These are phyloP conservation scores for Botrytis aclada DNA, from an alignment of 2,329 filamentous ascomycete genomes.

Conservation along the genomic window DNA sequence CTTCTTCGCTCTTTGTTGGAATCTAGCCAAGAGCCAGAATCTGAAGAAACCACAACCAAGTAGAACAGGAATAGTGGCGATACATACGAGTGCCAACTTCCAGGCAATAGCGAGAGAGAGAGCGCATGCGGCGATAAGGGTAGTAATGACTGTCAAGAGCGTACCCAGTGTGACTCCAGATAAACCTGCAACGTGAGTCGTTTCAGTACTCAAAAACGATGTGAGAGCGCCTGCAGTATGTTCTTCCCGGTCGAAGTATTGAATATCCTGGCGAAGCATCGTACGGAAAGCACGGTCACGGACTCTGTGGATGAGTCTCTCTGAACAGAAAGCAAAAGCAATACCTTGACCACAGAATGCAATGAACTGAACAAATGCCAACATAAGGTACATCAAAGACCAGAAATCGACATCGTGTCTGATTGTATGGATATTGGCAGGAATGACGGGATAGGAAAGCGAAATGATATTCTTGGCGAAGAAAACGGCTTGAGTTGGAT, in stretches of 20 bases:
- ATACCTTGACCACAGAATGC: constrained; percentile 67
- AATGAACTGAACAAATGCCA: constrained; percentile 71
- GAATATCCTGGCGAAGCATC: constrained; percentile 88
- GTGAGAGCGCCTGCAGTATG: constrained; percentile 88
- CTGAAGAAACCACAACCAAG: constrained; percentile 81
- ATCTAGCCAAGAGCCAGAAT: constrained; percentile 79
- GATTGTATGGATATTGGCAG: constrained; percentile 45
- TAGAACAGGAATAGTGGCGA: constrained; percentile 72
- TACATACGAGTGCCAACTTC: constrained; percentile 84
- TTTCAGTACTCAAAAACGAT: constrained; percentile 83
- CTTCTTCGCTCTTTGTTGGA: constrained; percentile 73
- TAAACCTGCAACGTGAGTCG: constrained; percentile 82
- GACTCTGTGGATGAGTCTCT: constrained; percentile 78
- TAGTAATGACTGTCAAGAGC: constrained; percentile 75
- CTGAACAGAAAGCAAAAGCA: constrained; percentile 81
- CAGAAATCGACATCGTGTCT: constrained; percentile 77
- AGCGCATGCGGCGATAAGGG: constrained; percentile 69
- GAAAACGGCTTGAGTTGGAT: constrained; percentile 74
- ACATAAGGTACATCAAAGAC: constrained; percentile 83
- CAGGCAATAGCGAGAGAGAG: constrained; percentile 75
- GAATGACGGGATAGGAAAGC: constrained; percentile 45
- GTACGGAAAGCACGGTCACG: constrained; percentile 79
- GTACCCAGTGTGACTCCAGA: constrained; percentile 86
- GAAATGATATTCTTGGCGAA: constrained; percentile 84
- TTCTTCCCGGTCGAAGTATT: constrained; percentile 85